Conservation (phyloP, 2,329 filamentous ascomycete genomes). For the Scedosporium boydii region DNA sequence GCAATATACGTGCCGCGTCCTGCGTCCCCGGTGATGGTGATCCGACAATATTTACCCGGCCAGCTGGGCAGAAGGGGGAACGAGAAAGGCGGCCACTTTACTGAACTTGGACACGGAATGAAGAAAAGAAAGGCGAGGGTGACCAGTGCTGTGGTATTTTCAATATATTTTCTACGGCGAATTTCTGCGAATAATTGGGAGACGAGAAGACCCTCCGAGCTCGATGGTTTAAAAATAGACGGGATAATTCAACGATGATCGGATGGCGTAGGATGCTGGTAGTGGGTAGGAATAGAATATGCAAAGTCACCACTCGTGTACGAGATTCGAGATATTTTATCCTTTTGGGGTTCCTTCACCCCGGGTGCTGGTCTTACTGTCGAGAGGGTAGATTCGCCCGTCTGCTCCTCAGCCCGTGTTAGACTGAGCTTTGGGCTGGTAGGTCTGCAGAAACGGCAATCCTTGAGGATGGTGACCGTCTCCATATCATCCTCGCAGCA, state of each 20-base stretch:
- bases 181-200: not conserved
- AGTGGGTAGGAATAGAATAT: no score
- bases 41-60: slow-evolving; percentile 3
- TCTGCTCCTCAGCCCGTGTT: no score
- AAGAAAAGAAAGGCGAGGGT: not conserved
- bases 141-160: not conserved
- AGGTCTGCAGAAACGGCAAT: not conserved
- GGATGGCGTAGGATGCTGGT: no score
- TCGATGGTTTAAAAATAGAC: not conserved
- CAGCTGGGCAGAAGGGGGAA: not conserved
- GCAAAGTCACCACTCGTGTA: no score
- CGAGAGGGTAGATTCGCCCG: no score
- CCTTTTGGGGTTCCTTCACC: not conserved
- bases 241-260: no score
- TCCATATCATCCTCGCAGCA: not conserved
- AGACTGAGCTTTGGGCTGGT: not conserved
- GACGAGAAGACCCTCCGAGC: not conserved
- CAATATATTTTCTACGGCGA: not conserved
- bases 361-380: not conserved
- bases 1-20: slow-evolving; percentile 3
- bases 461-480: not conserved
- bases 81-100: not conserved
- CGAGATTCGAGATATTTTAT: not conserved
- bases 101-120: not conserved
- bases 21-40: not conserved